A percentile compares a stretch with the other conserved stretches of the same genome.
These are phyloP conservation scores for Teunomyces lycoperdinae DNA, from an alignment of 805 yeast species.

Conservation along the genomic window DNA sequence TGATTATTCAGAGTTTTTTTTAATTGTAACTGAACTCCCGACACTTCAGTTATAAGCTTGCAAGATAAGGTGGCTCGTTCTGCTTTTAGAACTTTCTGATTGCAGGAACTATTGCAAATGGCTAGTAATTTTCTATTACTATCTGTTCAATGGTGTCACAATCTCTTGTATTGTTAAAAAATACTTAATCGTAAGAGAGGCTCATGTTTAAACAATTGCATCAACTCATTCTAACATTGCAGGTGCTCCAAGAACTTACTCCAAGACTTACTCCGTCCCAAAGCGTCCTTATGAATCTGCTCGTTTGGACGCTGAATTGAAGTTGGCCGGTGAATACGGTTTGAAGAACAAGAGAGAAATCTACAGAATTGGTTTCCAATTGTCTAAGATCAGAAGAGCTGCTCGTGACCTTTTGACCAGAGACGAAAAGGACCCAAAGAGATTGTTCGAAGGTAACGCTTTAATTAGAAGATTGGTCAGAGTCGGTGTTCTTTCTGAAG, in stretches of 20 bases:
- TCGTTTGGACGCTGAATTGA: conserved; percentile 98
- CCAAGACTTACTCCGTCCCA: conserved; percentile 99
- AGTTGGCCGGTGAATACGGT: conserved; percentile 99
- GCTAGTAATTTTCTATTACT: too few species aligned
- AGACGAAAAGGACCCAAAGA: conserved; percentile 99
- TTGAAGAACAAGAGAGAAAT: conserved; percentile 99
- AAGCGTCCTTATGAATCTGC: conserved; percentile 99
- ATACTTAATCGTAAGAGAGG: not conserved
- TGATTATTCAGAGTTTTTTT: conserved; percentile 19
- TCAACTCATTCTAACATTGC: conserved; percentile 5
- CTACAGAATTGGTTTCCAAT: conserved; percentile 99
- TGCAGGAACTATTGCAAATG: not conserved
- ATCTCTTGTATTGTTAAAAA: not conserved
- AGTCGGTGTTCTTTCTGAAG: conserved; percentile 98
- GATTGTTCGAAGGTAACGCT: conserved; percentile 99
- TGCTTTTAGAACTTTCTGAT: not conserved
- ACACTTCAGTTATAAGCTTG: conserved; percentile 68
- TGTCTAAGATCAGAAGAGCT: conserved; percentile 99
- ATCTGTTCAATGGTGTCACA: not conserved
- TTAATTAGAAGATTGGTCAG: conserved; percentile 98
- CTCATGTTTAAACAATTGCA: not conserved
- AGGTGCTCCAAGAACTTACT: conserved; percentile 99
- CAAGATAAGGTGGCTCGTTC: conserved; percentile 2
- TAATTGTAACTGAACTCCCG: conserved; percentile 73
- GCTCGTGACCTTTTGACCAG: conserved; percentile 99